Conservation (phyloP, 257 asterid genomes). For the Forsythia suspensa region DNA sequence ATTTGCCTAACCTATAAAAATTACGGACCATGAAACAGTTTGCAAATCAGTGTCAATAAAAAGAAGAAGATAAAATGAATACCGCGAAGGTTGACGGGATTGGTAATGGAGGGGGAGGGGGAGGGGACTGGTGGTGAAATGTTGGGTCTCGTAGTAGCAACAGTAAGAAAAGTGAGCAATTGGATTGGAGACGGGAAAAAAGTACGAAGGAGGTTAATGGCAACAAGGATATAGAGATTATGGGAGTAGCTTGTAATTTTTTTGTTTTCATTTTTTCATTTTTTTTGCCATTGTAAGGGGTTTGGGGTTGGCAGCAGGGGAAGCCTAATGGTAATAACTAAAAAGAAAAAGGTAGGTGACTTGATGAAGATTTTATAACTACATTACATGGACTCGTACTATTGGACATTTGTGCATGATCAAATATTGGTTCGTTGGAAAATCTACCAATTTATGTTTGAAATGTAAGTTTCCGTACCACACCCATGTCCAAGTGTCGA, state of each 20-base stretch:
- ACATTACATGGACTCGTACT: not conserved
- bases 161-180: no score
- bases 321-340: not conserved
- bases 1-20: conserved; percentile 89
- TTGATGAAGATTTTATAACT: not conserved
- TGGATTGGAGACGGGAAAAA: no score
- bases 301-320: not conserved
- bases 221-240: not conserved
- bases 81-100: not conserved
- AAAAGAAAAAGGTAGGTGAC: not conserved
- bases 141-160: no score
- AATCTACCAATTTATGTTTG: not conserved
- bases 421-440: not conserved
- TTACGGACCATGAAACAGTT: conserved; percentile 27
- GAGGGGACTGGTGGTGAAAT: no score
- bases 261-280: no score
- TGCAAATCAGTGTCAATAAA: conserved; percentile 15
- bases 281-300: not conserved
- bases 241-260: not conserved
- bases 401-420: not conserved
- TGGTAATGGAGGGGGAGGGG: not conserved
- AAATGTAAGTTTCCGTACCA: not conserved
- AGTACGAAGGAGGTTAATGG: no score
- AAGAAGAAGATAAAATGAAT: not conserved
- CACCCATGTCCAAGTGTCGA: not conserved